phyloP scores from a whole-genome alignment of 1,139 yeast species.

The Candida sojae region DNA sequence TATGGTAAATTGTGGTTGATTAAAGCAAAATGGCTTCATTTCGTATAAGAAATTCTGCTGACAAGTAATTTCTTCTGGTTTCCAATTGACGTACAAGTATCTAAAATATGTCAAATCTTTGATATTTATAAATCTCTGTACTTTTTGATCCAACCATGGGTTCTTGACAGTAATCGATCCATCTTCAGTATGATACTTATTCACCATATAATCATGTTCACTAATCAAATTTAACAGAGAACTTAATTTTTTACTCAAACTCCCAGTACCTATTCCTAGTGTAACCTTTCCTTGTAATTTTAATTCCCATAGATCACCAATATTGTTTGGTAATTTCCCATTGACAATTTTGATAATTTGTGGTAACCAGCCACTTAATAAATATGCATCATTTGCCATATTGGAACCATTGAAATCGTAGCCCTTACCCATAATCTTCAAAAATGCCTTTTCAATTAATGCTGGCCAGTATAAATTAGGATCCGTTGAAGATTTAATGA shows the following conservation, averaged over 20 bases:
- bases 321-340: constrained; percentile 23
- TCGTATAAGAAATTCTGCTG: constrained; percentile 37
- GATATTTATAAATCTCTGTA: constrained; percentile 26
- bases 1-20: constrained; percentile 52
- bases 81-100: constrained; percentile 71
- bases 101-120: constrained; percentile 49
- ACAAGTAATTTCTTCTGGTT: constrained; percentile 32
- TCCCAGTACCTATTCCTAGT: constrained; percentile 72
- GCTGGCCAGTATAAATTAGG: constrained; percentile 63
- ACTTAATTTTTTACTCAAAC: constrained; percentile 39
- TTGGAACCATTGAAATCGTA: constrained; percentile 76
- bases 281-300: constrained; percentile 37
- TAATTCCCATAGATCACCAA: constrained; percentile 34
- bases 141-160: constrained; percentile 21
- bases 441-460: constrained; percentile 72
- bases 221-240: constrained; percentile 44
- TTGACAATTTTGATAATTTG: constrained; percentile 49
- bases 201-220: constrained; percentile 69
- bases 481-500: constrained; percentile 44
- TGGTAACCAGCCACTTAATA: constrained; percentile 75
- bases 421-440: constrained; percentile 61
- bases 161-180: constrained; percentile 31
- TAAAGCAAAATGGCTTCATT: constrained; percentile 20
- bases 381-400: constrained; percentile 70
- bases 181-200: constrained; percentile 11